Conservation (phyloP, 2,329 filamentous ascomycete genomes). For the Phoma herbarum region DNA sequence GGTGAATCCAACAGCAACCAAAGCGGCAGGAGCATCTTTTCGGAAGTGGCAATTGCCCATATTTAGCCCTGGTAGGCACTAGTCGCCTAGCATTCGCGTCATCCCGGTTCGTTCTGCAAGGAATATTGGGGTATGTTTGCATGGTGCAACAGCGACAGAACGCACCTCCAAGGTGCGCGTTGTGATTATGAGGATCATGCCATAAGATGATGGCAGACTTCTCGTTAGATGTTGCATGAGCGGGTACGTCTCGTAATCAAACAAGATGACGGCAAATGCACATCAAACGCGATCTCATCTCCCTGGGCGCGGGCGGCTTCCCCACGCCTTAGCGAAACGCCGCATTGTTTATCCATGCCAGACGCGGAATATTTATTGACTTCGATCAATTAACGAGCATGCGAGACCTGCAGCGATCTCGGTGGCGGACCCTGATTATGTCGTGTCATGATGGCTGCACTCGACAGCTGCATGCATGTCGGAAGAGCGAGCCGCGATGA, state of each 20-base stretch:
- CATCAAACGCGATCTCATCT: conserved; percentile 39
- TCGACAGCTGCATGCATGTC: conserved; percentile 20
- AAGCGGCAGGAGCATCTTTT: conserved; percentile 28
- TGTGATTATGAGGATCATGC: conserved; percentile 21
- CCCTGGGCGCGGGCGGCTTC: conserved; percentile 27
- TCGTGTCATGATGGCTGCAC: conserved; percentile 19
- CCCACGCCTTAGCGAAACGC: conserved; percentile 34
- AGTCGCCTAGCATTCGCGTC: conserved; percentile 21
- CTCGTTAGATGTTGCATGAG: conserved; percentile 7
- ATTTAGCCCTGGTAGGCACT: conserved; percentile 27
- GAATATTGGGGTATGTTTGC: conserved; percentile 28
- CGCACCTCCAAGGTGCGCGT: conserved; percentile 14
- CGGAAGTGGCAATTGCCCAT: conserved; percentile 26
- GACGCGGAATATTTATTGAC: conserved; percentile 22
- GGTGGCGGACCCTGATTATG: conserved; percentile 24
- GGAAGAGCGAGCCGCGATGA: conserved; percentile 18
- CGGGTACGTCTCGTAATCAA: conserved; percentile 18
- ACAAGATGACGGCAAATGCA: conserved; percentile 33
- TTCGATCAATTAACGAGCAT: conserved; percentile 14
- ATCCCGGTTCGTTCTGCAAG: conserved; percentile 24
- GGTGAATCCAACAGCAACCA: conserved; percentile 16
- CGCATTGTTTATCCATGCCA: conserved; percentile 23
- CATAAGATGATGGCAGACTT: conserved; percentile 1
- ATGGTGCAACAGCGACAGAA: conserved; percentile 32
- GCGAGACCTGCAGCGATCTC: conserved; percentile 23